These are phyloP conservation scores for Hypoxylon subgilvum DNA, from an alignment of 495 filamentous ascomycete genomes.

Conservation along the genomic window DNA sequence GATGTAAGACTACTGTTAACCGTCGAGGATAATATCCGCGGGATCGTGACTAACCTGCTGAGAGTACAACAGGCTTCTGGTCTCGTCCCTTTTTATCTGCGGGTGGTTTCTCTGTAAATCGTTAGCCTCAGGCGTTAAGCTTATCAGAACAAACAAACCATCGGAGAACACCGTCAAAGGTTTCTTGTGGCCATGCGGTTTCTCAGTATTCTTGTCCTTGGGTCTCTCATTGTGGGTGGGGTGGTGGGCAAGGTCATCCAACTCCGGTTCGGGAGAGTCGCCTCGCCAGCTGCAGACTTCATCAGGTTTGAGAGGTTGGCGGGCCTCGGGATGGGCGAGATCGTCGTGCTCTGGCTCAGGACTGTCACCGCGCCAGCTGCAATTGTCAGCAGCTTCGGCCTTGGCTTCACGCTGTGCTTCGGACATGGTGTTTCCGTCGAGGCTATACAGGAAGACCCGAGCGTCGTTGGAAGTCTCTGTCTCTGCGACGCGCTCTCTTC, in stretches of 20 bases:
- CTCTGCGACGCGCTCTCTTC: slow-evolving; percentile 6
- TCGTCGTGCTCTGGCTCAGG: slow-evolving; percentile 23
- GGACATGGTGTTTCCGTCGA: slow-evolving; percentile 33
- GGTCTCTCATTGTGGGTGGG: not conserved
- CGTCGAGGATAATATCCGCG: not conserved
- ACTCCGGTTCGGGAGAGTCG: slow-evolving; percentile 37
- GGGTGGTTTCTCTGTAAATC: not conserved
- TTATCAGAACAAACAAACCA: slow-evolving; percentile 6
- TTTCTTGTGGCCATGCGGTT: not conserved
- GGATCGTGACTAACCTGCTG: not conserved
- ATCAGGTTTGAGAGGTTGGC: not conserved
- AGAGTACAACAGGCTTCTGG: not conserved
- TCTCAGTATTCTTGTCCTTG: not conserved
- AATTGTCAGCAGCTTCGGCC: slow-evolving; percentile 19
- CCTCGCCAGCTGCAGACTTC: slow-evolving; percentile 34
- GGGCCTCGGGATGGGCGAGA: slow-evolving; percentile 6
- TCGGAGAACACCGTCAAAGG: not conserved
- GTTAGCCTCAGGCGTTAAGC: not conserved
- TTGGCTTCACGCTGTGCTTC: slow-evolving; percentile 22
- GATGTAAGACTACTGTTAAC: not conserved
- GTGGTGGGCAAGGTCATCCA: slow-evolving; percentile 33
- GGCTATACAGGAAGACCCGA: not conserved
- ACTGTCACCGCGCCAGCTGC: slow-evolving; percentile 28
- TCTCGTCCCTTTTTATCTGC: not conserved
- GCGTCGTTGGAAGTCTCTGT: not conserved